These are phyloP conservation scores for Dendryphion nanum DNA, from an alignment of 2,329 filamentous ascomycete species.

Conservation along the genomic window DNA sequence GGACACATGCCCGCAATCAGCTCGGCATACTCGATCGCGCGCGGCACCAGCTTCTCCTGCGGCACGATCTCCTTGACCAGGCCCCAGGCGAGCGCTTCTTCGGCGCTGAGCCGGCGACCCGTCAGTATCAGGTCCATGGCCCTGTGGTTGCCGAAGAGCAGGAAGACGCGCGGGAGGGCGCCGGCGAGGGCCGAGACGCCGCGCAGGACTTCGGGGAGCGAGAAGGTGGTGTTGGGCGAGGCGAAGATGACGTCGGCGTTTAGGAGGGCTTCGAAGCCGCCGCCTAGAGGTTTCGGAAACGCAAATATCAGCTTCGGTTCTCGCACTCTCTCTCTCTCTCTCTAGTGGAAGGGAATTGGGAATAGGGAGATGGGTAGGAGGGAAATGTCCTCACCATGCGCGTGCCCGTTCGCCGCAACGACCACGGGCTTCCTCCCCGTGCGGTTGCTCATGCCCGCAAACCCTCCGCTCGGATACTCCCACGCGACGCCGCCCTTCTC, in stretches of 20 bases:
- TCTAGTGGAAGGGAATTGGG: no score
- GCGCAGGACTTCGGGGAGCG: conserved; percentile 50
- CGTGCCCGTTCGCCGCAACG: conserved; percentile 21
- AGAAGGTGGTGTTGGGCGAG: conserved; percentile 48
- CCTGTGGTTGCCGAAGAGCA: conserved; percentile 43
- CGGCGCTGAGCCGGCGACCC: conserved; percentile 40
- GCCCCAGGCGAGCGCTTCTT: conserved; percentile 38
- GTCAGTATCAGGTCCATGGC: conserved; percentile 49
- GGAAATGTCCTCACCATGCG: conserved; percentile 33
- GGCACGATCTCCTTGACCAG: conserved; percentile 34
- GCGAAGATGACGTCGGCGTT: conserved; percentile 54
- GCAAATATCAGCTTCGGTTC: no score
- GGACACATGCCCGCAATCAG: conserved; percentile 19
- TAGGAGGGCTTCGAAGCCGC: conserved; percentile 53
- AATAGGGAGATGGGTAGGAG: no score
- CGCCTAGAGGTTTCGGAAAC: no score
- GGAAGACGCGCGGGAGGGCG: conserved; percentile 48
- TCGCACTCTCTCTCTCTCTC: no score
- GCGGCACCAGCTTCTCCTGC: conserved; percentile 15
- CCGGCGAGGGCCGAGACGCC: conserved; percentile 52
- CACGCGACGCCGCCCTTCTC: conserved; percentile 12
- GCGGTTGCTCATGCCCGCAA: conserved; percentile 22
- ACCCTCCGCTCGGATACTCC: conserved; percentile 19
- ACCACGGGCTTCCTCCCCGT: conserved; percentile 23
- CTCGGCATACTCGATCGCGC: conserved; percentile 17